These are phyloP conservation scores for Cladosporium colombiae DNA, from an alignment of 2,329 filamentous ascomycete genomes.

Conservation along the genomic window DNA sequence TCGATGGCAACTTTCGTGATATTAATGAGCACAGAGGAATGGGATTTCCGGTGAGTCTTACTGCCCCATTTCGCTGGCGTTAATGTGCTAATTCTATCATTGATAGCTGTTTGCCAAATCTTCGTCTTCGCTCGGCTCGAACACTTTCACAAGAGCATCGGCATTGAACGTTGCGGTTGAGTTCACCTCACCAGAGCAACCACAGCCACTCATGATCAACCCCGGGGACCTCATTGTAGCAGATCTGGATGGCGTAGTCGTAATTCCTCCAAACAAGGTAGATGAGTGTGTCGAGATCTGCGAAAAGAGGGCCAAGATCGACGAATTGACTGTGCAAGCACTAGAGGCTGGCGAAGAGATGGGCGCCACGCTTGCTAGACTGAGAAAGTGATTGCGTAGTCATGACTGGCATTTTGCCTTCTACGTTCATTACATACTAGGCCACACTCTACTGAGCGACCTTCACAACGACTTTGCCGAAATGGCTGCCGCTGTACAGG, in stretches of 20 bases:
- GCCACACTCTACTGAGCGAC: constrained; percentile 22
- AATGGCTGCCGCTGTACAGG: constrained; percentile 41
- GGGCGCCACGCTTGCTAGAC: constrained; percentile 38
- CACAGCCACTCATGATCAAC: constrained; percentile 29
- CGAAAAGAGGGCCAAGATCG: constrained; percentile 38
- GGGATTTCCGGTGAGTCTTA: constrained; percentile 44
- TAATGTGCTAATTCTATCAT: neutral
- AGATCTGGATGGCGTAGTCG: constrained; percentile 38
- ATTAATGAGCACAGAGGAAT: constrained; percentile 50
- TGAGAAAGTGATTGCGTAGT: constrained; percentile 33
- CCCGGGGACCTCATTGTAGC: constrained; percentile 42
- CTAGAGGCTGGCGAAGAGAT: constrained; percentile 38
- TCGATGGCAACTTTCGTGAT: constrained; percentile 44
- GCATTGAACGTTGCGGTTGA: constrained; percentile 39
- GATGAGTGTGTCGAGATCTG: constrained; percentile 39
- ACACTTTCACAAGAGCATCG: constrained; percentile 39
- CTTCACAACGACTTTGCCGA: constrained; percentile 40
- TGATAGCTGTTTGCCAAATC: constrained; percentile 37
- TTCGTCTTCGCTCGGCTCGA: constrained; percentile 38
- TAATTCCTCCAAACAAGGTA: constrained; percentile 28
- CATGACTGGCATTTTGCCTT: neutral
- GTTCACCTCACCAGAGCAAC: constrained; percentile 30
- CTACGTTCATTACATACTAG: neutral
- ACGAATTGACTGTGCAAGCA: constrained; percentile 38
- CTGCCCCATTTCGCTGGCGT: neutral